Conservation (phyloP, 805 yeast species). For the Blastobotrys attinorum region DNA sequence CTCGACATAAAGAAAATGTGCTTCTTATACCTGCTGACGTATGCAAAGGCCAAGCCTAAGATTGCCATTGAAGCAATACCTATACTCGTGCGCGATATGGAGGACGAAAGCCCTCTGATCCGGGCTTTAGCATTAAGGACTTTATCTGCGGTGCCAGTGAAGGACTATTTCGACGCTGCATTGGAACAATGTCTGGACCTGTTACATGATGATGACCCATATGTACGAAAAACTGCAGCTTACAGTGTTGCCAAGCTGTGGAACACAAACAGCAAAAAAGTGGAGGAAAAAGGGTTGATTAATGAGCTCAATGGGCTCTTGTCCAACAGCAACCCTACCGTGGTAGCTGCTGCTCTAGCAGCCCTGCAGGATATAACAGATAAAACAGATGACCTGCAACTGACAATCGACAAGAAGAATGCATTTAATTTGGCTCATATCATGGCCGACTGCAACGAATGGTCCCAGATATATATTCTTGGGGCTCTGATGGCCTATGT, state of each 20-base stretch:
- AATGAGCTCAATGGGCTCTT: conserved; percentile 44
- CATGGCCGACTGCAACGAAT: conserved; percentile 41
- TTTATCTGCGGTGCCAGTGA: conserved; percentile 48
- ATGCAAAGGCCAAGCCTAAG: conserved; percentile 51
- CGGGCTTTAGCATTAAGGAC: conserved; percentile 60
- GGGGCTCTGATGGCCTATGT: conserved; percentile 59
- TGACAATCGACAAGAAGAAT: conserved; percentile 45
- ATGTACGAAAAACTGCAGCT: conserved; percentile 63
- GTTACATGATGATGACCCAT: conserved; percentile 44
- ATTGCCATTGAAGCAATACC: conserved; percentile 50
- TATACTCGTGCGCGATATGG: conserved; percentile 44
- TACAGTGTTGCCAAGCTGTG: conserved; percentile 61
- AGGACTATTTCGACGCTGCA: conserved; percentile 43
- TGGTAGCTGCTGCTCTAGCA: conserved; percentile 66
- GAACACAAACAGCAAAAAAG: conserved; percentile 44
- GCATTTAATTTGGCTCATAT: conserved; percentile 37
- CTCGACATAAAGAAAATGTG: conserved; percentile 65
- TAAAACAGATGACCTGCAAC: conserved; percentile 38
- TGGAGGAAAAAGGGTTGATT: conserved; percentile 37
- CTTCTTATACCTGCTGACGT: conserved; percentile 54
- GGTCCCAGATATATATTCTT: conserved; percentile 66
- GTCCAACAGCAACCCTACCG: conserved; percentile 49
- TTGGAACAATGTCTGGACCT: conserved; percentile 31
- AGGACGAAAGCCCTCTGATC: conserved; percentile 39
- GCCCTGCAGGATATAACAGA: conserved; percentile 61